Conservation (phyloP, 2,329 filamentous ascomycete genomes). For the Trichoderma guizhouense region DNA sequence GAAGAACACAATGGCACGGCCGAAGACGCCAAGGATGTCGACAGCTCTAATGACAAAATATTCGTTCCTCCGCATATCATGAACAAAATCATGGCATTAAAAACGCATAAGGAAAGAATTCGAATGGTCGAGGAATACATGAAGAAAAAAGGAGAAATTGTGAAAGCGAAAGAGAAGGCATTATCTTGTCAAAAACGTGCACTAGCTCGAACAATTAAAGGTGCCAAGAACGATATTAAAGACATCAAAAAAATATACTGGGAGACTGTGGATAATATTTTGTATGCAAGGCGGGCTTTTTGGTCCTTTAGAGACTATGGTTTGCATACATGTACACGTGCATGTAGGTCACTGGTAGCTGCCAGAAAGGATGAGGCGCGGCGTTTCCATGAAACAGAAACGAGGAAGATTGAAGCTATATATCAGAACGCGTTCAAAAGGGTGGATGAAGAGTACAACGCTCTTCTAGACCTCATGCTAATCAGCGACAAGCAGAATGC, state of each 20-base stretch:
- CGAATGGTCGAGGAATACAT: not conserved
- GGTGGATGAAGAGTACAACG: not conserved
- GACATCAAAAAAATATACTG: fast-evolving
- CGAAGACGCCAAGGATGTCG: not conserved
- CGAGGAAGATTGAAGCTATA: not conserved
- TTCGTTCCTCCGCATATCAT: not conserved
- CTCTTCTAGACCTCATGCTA: not conserved
- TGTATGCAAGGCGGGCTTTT: not conserved
- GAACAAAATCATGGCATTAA: not conserved
- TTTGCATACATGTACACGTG: fast-evolving
- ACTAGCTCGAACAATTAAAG: not conserved
- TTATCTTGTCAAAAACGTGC: not conserved
- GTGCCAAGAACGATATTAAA: not conserved
- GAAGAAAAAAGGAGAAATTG: not conserved
- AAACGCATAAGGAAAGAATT: not conserved
- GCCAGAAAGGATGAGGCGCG: not conserved
- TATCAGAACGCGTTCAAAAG: not conserved
- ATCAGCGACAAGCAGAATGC: not conserved
- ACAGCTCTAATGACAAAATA: not conserved
- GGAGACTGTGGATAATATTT: not conserved
- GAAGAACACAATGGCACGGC: not conserved
- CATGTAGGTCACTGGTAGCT: not conserved
- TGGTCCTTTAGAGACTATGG: too few species aligned
- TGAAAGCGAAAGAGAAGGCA: not conserved
- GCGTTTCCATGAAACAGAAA: not conserved